Conservation (phyloP, 306 rosid genomes). For the Clitoria ternatea region DNA sequence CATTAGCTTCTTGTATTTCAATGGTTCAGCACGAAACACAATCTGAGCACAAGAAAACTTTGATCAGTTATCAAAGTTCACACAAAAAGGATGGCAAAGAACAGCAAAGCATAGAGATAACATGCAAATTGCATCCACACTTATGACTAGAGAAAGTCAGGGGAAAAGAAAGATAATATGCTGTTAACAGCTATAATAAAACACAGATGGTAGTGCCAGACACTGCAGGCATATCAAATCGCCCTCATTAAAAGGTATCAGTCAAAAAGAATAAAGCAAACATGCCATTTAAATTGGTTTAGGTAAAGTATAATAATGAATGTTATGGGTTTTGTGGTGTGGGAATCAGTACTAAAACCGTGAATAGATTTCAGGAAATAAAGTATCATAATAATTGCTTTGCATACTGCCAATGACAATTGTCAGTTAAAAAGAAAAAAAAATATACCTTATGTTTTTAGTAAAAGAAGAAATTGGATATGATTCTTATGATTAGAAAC, state of each 20-base stretch:
- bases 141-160: not conserved
- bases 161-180: not conserved
- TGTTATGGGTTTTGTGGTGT: not conserved
- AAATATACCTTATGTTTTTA: not conserved
- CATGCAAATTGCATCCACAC: not conserved
- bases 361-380: not conserved
- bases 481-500: not conserved
- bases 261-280: not conserved
- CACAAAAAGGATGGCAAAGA: not conserved
- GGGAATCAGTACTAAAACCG: not conserved
- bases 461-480: not conserved
- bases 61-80: not conserved
- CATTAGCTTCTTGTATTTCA: conserved; percentile 64
- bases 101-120: not conserved
- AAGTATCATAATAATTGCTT: too few species aligned
- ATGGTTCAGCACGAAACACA: conserved; percentile 68
- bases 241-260: not conserved
- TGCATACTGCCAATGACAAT: not conserved
- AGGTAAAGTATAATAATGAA: too few species aligned
- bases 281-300: not conserved
- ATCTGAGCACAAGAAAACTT: conserved; percentile 37
- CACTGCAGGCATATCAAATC: not conserved
- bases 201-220: not conserved
- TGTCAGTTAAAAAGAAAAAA: not conserved
- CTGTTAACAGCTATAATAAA: not conserved